These are phyloP conservation scores for Claviceps citrina DNA, from an alignment of 2,329 filamentous ascomycete genomes.

Conservation along the genomic window DNA sequence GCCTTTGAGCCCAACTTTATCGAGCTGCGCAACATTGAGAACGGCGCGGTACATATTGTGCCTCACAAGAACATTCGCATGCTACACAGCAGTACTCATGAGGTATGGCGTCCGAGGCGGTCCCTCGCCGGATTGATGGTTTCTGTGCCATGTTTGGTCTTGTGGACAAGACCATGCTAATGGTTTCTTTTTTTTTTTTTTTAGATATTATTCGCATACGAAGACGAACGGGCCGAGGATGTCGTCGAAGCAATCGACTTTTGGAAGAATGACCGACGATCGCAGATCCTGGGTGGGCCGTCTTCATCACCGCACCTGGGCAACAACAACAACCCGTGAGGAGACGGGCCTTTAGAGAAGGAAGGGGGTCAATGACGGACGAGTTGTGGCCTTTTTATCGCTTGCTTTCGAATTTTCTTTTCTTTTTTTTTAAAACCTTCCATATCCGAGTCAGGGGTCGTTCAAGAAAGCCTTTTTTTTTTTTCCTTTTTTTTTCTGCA, in stretches of 20 bases:
- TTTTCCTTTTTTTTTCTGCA: conserved; percentile 2
- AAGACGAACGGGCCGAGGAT: conserved; percentile 87
- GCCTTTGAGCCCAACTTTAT: conserved; percentile 97
- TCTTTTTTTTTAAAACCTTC: too few relatives aligned
- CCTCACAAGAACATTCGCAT: conserved; percentile 94
- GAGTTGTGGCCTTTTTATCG: too few relatives aligned
- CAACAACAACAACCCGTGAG: too few relatives aligned
- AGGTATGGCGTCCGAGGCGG: conserved; percentile 46
- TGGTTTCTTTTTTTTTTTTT: not conserved
- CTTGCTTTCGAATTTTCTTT: too few relatives aligned
- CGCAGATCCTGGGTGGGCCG: conserved; percentile 20
- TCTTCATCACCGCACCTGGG: conserved; percentile 4
- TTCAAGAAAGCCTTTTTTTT: not conserved
- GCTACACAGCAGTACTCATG: conserved; percentile 91
- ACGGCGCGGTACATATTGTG: conserved; percentile 85
- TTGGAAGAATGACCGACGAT: conserved; percentile 57
- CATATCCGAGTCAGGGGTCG: too few relatives aligned
- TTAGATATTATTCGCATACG: conserved; percentile 92
- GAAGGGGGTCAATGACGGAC: too few relatives aligned
- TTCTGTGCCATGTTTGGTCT: not conserved
- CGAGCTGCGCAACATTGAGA: conserved; percentile 90
- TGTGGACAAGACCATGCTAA: not conserved
- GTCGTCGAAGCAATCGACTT: conserved; percentile 92
- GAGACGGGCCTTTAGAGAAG: not conserved
- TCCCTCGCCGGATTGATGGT: too few relatives aligned